A percentile compares a stretch with the other conserved stretches of the same genome.
Evolutionary conservation across 768 basidiomycete genomes (phyloP).

Genomic region (Megacollybia marginata): DNA sequence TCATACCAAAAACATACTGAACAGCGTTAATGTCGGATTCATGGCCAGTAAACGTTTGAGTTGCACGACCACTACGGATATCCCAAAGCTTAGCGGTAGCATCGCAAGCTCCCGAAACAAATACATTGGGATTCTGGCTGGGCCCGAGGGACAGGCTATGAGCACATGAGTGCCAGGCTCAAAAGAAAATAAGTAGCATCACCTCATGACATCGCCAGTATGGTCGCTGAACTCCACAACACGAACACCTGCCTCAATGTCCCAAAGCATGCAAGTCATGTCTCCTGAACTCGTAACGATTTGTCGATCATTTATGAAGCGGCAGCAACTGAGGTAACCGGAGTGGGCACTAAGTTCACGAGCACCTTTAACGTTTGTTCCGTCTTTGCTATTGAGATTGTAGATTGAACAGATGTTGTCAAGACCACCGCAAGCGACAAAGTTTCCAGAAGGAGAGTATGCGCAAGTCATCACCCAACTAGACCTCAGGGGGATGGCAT

Average conservation of each 20-base stretch:
- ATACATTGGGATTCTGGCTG: constrained; percentile 71
- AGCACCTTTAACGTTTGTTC: constrained; percentile 77
- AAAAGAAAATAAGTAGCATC: constrained; percentile 5
- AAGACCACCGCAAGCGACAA: constrained; percentile 96
- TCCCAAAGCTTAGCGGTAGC: constrained; percentile 99
- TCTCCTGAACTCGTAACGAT: constrained; percentile 97
- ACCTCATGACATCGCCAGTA: constrained; percentile 99
- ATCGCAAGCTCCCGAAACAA: constrained; percentile 99
- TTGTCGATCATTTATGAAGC: constrained; percentile 98
- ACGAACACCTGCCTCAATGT: constrained; percentile 94
- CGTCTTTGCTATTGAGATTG: constrained; percentile 80
- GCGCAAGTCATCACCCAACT: constrained; percentile 99
- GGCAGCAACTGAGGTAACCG: constrained; percentile 96
- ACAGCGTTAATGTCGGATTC: constrained; percentile 99
- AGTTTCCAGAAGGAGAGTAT: constrained; percentile 94
- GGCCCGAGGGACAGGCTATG: constrained; percentile 87
- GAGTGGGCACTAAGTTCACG: constrained; percentile 96
- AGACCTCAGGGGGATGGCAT: constrained; percentile 95
- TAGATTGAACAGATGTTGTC: constrained; percentile 99
- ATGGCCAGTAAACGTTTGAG: constrained; percentile 97
- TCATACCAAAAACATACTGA: constrained; percentile 51
- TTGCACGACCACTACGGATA: constrained; percentile 94
- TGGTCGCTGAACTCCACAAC: constrained; percentile 99
- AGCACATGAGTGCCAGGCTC: constrained; percentile 9
- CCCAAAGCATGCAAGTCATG: constrained; percentile 99